These are phyloP conservation scores for Hypsizygus marmoreus DNA, from an alignment of 768 basidiomycete species.

Conservation along the genomic window DNA sequence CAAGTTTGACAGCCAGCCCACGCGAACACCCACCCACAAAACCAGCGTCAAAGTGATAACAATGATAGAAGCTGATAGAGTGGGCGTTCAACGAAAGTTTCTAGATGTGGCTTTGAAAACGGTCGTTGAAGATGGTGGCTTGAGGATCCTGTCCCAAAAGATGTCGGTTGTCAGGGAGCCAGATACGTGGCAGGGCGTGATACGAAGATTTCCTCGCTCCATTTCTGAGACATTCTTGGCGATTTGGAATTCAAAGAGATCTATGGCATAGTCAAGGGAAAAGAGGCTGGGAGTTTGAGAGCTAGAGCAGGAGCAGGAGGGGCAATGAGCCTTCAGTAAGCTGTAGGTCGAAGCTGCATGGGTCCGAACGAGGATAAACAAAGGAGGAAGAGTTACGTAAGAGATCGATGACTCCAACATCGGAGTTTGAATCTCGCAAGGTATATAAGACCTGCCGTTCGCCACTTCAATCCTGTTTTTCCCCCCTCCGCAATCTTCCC, in stretches of 20 bases:
- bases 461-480: constrained; percentile 28
- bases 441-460: constrained; percentile 46
- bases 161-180: constrained; percentile 11
- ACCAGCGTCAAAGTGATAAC: constrained; percentile 6
- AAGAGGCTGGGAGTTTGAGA: neutral
- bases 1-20: too few relatives aligned
- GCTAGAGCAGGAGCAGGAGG: neutral
- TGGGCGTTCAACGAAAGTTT: constrained; percentile 5
- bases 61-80: constrained; percentile 17
- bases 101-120: neutral
- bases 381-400: constrained; percentile 48
- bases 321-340: neutral
- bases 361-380: constrained; percentile 26
- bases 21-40: too few relatives aligned
- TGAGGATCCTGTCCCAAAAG: neutral
- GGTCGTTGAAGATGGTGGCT: constrained; percentile 1
- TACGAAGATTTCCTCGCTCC: too few relatives aligned
- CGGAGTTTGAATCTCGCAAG: constrained; percentile 45
- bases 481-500: constrained; percentile 43
- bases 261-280: neutral
- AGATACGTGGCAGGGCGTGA: constrained; percentile 4
- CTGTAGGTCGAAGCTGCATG: too few relatives aligned
- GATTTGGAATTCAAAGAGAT: too few relatives aligned
- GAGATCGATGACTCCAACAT: constrained; percentile 33
- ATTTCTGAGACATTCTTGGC: too few relatives aligned